Evolutionary conservation across 805 yeast genomes (phyloP), one percentile per base, ranked within the genome.

Genomic region (Saccharomyces mikatae): DNA sequence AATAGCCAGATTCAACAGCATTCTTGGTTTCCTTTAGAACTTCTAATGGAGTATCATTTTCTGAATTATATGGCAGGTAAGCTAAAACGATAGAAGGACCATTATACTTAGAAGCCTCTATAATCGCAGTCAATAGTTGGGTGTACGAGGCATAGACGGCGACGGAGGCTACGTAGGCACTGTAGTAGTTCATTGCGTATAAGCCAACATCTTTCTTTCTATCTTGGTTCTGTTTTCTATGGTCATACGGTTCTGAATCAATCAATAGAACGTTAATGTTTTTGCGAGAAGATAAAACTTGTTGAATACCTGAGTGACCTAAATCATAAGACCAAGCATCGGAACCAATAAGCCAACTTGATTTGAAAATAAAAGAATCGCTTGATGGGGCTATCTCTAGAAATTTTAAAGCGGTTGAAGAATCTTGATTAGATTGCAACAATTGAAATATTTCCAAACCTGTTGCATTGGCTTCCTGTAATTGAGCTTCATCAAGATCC

Each of bases 271-370:
- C 79, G 69, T 92, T 92, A 61, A 92, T 73, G 67, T 89, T 87
- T 67, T 82, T 78, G 48, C 84, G 84, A 0, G 91, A 83, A 28
- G 90, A 73, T 48, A 92, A 74, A 3, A 89, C 84, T 62, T 86
- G 85, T 69, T 92, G 97, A 51, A 92, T 84, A 68, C 97, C 96
- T 5, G 96, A 86, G 58, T 87, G 76, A 47, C 98, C 98, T 62
- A 89, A 75, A 73, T 92, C 98, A 67, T 85, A 90, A 22, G 96
- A 80, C 98, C 98, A 92, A 31, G 94, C 82, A 69, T 92, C 98
- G 21, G 97, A 89, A 31, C 97, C 97, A 54, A 92, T 76, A 56
- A 92, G 76, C 98, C 98, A 92, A 52, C 80, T 76, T 11, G 86
- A 75, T 51, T 75, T 75, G 53, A 76, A 68, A 29, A 63, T 59